Conservation (phyloP, 2,329 filamentous ascomycete species). For the Penicillium brasilianum region DNA sequence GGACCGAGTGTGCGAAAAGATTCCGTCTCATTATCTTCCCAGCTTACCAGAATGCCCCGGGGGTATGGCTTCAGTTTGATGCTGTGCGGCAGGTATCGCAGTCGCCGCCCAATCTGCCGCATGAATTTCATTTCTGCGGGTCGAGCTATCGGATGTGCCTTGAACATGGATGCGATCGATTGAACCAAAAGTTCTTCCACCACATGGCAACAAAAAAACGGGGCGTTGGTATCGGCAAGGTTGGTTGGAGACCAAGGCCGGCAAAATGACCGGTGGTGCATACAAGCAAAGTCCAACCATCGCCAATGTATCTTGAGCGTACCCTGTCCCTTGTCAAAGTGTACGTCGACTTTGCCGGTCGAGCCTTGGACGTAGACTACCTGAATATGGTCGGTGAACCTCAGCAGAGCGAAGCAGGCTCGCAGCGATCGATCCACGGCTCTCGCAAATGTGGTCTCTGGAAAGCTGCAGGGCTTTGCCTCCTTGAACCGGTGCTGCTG, state of each 20-base stretch:
- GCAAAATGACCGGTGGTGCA: not conserved
- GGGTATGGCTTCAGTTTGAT: not conserved
- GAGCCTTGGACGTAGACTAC: not conserved
- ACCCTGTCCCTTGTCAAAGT: not conserved
- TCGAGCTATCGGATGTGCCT: not conserved
- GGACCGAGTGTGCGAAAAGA: not conserved
- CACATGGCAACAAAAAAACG: not conserved
- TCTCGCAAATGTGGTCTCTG: not conserved
- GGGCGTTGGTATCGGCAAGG: not conserved
- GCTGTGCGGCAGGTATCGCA: not conserved
- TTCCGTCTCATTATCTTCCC: not conserved
- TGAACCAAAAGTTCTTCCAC: not conserved
- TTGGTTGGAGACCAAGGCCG: not conserved
- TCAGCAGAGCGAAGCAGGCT: constrained; percentile 5
- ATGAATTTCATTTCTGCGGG: not conserved
- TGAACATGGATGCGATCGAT: not conserved
- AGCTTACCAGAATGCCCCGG: not conserved
- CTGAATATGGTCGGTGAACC: constrained; percentile 1
- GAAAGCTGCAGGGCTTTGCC: not conserved
- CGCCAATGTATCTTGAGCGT: not conserved
- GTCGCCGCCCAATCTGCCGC: not conserved
- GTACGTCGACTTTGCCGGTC: not conserved
- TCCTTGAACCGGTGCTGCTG: not conserved
- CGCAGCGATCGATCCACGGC: not conserved
- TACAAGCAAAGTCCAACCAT: not conserved